Conservation (phyloP, 208 protist species). For the Vickermania ingenoplastis region DNA sequence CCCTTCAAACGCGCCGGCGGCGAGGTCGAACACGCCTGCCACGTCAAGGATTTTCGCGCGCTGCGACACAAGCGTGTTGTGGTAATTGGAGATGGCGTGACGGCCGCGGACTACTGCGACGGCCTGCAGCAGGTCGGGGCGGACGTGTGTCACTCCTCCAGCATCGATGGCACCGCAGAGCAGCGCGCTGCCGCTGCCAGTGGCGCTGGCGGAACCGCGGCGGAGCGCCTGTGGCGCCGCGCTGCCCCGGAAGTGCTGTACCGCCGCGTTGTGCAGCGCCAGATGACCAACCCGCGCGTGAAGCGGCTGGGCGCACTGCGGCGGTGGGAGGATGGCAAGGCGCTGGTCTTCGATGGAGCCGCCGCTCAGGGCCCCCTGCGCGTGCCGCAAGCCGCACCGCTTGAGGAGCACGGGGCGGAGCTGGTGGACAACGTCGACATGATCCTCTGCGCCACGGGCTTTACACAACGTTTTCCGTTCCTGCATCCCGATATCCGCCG, state of each 20-base stretch:
- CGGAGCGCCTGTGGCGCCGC: constrained; percentile 29
- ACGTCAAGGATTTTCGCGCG: constrained; percentile 79
- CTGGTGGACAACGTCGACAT: constrained; percentile 71
- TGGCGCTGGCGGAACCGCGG: neutral
- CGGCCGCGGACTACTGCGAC: constrained; percentile 69
- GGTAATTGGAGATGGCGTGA: constrained; percentile 74
- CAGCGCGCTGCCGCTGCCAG: neutral
- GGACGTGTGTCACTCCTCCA: constrained; percentile 66
- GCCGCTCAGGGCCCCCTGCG: neutral
- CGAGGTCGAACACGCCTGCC: constrained; percentile 71
- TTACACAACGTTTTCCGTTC: constrained; percentile 65
- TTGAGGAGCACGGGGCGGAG: constrained; percentile 8
- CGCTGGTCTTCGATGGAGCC: neutral
- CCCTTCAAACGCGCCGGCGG: constrained; percentile 42
- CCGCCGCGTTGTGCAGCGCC: neutral
- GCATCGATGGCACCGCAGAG: neutral
- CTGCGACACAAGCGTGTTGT: constrained; percentile 65
- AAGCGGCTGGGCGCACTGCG: neutral
- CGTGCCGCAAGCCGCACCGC: neutral
- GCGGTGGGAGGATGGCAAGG: neutral
- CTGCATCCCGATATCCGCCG: constrained; percentile 46
- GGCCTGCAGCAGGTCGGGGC: constrained; percentile 60
- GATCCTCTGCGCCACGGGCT: constrained; percentile 78
- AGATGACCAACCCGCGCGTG: neutral
- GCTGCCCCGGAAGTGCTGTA: constrained; percentile 28